Evolutionary conservation across 495 filamentous ascomycete species (phyloP), one percentile per base, ranked within the genome.

Genomic region (Aspergillus sclerotiicarbonarius): DNA sequence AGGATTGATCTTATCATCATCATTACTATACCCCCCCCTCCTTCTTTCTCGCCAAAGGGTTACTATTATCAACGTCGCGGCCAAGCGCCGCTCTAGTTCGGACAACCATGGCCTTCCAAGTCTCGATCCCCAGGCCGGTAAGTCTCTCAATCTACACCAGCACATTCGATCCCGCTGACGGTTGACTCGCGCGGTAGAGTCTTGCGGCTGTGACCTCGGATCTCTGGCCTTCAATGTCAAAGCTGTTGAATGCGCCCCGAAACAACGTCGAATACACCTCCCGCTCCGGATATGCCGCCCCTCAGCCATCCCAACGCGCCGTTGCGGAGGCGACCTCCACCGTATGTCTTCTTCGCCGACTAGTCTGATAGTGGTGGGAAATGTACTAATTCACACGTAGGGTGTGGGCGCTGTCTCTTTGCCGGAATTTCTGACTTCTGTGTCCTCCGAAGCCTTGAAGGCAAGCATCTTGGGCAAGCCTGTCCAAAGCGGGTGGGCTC

Each of bases 41-140:
- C 51, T 39, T 48, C 32, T 15, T 61, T 51, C 15, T 19, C 29
- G 0, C 37, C 20, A 58, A 63, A 67, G 66, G 65, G 64, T 51
- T 63, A 35, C 59, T 57, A n/a, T 44, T 46, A 19, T 56, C 25
- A 56, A 65, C 61, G 45, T 62, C 54, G 69, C 75, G 76, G 76
- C 76, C 74, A 47, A 66, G 75, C 49, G 75, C 76, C 74, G 75
- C 70, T 67, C 43, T 60, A 57, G 29, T 67, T 62, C 64, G 63
- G 67, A 73, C 69, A 71, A 70, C 58, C 66, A 82, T 82, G 80
- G 78, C 75, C 63, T 79, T 80, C 61, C 77, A 78, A 70, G 63
- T 65, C 56, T 66, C 76, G 49, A 67, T 73, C 46, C 66, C 67
- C 48, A 68, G 72, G 67, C 67, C 73, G 56, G 77, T 78, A 69